These are phyloP conservation scores for Triglochin maritima DNA, from an alignment of 106 monocot genomes.

Conservation along the genomic window DNA sequence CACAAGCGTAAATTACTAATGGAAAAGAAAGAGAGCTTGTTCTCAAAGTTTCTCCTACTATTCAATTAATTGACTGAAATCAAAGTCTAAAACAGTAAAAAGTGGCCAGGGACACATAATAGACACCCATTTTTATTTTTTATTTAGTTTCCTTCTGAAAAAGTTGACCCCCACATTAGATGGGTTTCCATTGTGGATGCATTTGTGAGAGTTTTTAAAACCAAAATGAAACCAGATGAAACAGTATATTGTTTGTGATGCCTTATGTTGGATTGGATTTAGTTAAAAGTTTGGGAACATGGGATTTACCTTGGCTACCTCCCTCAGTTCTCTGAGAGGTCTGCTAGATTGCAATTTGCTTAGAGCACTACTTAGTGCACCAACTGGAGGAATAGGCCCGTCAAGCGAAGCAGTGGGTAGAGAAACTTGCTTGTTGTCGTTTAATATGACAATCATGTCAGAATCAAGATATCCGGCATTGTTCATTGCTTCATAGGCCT, in stretches of 20 bases:
- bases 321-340: slow-evolving; percentile 90
- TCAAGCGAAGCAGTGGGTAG: slow-evolving; percentile 87
- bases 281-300: background rate
- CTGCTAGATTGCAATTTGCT: slow-evolving; percentile 79
- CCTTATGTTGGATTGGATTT: background rate
- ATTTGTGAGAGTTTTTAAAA: no score
- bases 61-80: background rate
- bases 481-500: slow-evolving; percentile 97
- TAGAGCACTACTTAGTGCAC: slow-evolving; percentile 80
- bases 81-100: background rate
- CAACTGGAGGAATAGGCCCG: slow-evolving; percentile 81
- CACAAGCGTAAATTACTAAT: no score
- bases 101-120: no score
- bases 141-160: no score
- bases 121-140: no score
- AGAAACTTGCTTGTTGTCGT: slow-evolving; percentile 94
- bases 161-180: no score
- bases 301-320: slow-evolving; percentile 78
- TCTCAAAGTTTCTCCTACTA: background rate
- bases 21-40: no score
- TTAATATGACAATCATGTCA: slow-evolving; percentile 66
- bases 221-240: background rate
- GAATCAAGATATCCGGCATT: slow-evolving; percentile 93
- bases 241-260: background rate
- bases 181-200: no score